Evolutionary conservation across 257 asterid genomes (phyloP).

Genomic region (Marsdenia floribunda): DNA sequence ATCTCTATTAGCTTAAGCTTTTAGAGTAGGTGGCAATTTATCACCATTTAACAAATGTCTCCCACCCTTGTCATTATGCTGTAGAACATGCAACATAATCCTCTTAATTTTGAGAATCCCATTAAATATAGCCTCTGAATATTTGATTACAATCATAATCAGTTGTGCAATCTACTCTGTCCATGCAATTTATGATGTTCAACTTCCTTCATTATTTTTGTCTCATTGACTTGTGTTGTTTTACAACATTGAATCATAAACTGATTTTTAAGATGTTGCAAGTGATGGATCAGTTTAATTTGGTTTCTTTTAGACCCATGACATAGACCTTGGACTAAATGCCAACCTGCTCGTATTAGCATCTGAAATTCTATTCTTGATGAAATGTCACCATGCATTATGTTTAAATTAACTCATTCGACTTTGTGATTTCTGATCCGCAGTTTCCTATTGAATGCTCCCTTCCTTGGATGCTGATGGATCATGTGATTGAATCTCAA

Average conservation of each 20-base stretch:
- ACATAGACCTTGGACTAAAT: not conserved
- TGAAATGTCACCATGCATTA: not conserved
- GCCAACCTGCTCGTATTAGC: not conserved
- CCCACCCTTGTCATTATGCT: not conserved
- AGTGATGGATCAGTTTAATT: not conserved
- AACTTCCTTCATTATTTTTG: not conserved
- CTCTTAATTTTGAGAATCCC: not conserved
- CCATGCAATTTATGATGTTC: not conserved
- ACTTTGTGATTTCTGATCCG: constrained; percentile 17
- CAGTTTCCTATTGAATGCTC: constrained; percentile 99
- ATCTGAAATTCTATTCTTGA: not conserved
- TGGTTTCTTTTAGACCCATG: not conserved
- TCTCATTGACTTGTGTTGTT: not conserved
- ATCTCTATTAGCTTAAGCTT: too few species aligned
- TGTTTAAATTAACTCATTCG: not conserved
- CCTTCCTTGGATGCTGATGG: constrained; percentile 99
- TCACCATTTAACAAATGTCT: too few species aligned
- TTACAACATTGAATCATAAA: not conserved
- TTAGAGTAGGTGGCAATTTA: too few species aligned
- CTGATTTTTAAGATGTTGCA: not conserved
- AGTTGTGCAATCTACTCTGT: not conserved
- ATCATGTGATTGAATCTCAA: constrained; percentile 77
- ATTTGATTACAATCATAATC: not conserved
- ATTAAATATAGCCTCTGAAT: not conserved
- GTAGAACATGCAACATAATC: not conserved